Base-by-base conservation (phyloP, 2,329 filamentous ascomycete species). In the Spiromastix sp. region DNA sequence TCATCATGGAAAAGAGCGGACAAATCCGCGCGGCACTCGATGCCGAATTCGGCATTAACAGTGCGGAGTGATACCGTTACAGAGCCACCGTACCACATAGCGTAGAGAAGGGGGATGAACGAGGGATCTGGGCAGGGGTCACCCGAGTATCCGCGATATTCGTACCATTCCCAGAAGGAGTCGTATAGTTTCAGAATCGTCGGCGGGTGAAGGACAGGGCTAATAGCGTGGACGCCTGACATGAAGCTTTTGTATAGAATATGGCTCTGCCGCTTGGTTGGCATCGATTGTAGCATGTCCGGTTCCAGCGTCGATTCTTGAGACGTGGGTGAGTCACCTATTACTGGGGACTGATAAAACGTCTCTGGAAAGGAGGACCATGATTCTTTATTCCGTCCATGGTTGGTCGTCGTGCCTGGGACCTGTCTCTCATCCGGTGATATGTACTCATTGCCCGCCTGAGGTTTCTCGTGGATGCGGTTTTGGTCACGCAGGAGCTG, bases 11-110 rank as follows among this genome's bases (percentile, higher is more conserved):
- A 63, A 18, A 46, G 48, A 5, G 56, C 53, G 3, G 57, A 63
- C 12, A 66, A 42, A 4, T 48, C 40, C 12, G 55, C 52, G 8
- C 63, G 56, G 9, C 53, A 56, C 2, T 48, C 39, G 4, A 52
- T 41, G 35, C 55, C 51, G 28, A 64, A 63, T 28, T 64, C 61
- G 2, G 58, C 50, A 37, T 57, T 56, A 25, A 64, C 59, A 5
- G 55, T 57, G 33, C 58, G 55, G 3, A 59, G 49, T 1, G 64
- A 66, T 3, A 66, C 48, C 1, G 60, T 64, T 6, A 65, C 59
- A 2, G 62, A 63, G 3, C 64, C 64, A n/a, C 62, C 59, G 41
- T 65, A 67, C 63, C 63, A 66, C 20, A 68, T 63, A 5, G 63
- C 62, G 41, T 63, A 62, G 4, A 68, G 46, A 3, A 66, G 43